A percentile compares a stretch with the other conserved stretches of the same genome.
Evolutionary conservation across 2,329 filamentous ascomycete genomes (phyloP).

Genomic region (Aureobasidium zeae): DNA sequence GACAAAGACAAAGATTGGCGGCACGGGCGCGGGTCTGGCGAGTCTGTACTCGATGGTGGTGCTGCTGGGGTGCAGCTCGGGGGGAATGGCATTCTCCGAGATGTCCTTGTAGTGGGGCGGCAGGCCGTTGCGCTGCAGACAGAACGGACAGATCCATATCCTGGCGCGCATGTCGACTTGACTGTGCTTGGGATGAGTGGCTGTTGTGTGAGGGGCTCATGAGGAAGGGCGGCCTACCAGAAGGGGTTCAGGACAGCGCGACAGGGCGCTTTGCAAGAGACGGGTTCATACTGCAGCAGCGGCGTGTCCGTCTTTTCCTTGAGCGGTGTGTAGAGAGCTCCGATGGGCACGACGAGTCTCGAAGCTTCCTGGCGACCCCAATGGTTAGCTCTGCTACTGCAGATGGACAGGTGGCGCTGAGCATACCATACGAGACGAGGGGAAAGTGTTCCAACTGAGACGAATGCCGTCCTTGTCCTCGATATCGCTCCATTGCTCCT

Average conservation of each 20-base stretch:
- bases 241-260: slow-evolving; percentile 94
- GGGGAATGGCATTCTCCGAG: slow-evolving; percentile 69
- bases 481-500: slow-evolving; percentile 93
- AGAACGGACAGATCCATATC: slow-evolving; percentile 86
- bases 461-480: slow-evolving; percentile 95
- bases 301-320: slow-evolving; percentile 91
- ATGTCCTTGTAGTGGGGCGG: slow-evolving; percentile 87
- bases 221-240: slow-evolving; percentile 53
- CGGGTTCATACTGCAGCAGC: slow-evolving; percentile 87
- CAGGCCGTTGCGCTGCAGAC: slow-evolving; percentile 70
- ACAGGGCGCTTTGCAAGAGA: slow-evolving; percentile 93
- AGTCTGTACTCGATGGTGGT: slow-evolving; percentile 87
- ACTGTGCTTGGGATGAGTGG: slow-evolving; percentile 38
- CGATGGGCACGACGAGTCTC: slow-evolving; percentile 88
- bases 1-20: slow-evolving; percentile 79
- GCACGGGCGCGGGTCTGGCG: slow-evolving; percentile 70
- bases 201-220: neutral
- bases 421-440: slow-evolving; percentile 75
- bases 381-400: slow-evolving; percentile 14
- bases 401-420: neutral
- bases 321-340: slow-evolving; percentile 86
- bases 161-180: slow-evolving; percentile 76
- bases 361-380: slow-evolving; percentile 67
- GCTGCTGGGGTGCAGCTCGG: slow-evolving; percentile 70
- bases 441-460: slow-evolving; percentile 97